Evolutionary conservation across 1,284 basidiomycete species (phyloP).

Genomic region (Ceratobasidium sp.): DNA sequence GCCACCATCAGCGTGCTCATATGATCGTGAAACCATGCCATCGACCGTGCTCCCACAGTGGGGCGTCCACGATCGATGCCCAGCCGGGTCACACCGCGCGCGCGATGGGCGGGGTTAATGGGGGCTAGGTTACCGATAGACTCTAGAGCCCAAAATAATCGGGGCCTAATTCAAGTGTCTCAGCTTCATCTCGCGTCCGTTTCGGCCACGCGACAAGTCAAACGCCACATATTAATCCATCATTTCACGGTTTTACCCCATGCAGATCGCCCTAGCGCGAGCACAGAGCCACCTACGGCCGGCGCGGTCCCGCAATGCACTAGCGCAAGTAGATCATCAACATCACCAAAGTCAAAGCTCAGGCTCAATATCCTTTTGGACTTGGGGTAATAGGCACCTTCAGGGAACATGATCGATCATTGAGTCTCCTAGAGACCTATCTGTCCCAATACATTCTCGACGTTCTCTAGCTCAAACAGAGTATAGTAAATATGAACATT

Average conservation of each 20-base stretch:
- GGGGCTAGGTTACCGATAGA: background rate
- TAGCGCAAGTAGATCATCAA: conserved; percentile 1
- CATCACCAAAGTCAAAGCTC: background rate
- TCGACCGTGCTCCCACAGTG: background rate
- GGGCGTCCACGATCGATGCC: background rate
- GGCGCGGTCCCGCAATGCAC: background rate
- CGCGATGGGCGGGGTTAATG: no score
- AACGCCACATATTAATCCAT: background rate
- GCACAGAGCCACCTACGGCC: background rate
- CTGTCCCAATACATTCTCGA: background rate
- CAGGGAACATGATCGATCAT: background rate
- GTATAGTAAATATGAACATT: background rate
- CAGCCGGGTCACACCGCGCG: background rate
- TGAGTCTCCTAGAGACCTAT: background rate
- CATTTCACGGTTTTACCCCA: background rate
- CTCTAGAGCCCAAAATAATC: background rate
- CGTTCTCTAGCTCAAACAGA: background rate
- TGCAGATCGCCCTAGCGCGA: background rate
- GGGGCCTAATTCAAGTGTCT: background rate
- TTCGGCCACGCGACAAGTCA: background rate
- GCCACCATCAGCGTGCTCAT: background rate
- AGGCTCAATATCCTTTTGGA: background rate
- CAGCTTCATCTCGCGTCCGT: background rate
- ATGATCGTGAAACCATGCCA: background rate
- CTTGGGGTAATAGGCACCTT: background rate